Evolutionary conservation across 148 eudicot genomes (phyloP).

Genomic region (Nepenthes gracilis): DNA sequence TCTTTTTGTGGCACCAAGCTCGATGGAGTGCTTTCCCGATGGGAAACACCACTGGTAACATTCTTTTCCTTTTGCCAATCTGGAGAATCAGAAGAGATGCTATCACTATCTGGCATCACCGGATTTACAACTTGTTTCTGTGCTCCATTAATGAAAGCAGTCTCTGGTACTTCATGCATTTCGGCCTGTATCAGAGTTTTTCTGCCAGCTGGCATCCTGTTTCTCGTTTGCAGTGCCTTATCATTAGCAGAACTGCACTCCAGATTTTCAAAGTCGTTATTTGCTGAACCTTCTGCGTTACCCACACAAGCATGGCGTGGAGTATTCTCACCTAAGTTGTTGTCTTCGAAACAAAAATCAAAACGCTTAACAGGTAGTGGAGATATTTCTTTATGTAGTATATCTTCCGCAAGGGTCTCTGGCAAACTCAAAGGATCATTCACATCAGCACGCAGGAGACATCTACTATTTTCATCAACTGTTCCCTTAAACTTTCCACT

Average conservation of each 20-base stretch:
- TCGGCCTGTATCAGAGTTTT: slow-evolving; percentile 9
- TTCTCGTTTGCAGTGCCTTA: slow-evolving; percentile 8
- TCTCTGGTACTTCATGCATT: slow-evolving; percentile 14
- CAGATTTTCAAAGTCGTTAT: slow-evolving; percentile 9
- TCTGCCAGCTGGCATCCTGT: slow-evolving; percentile 2
- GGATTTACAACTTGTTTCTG: slow-evolving; percentile 13
- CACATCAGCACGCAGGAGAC: slow-evolving; percentile 16
- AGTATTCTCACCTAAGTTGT: slow-evolving; percentile 20
- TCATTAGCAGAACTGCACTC: slow-evolving; percentile 16
- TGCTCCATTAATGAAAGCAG: slow-evolving; percentile 7
- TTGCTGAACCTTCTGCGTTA: slow-evolving; percentile 11
- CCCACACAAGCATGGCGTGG: slow-evolving; percentile 12
- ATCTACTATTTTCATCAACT: slow-evolving; percentile 16
- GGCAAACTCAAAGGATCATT: slow-evolving; percentile 20
- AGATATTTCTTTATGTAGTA: slow-evolving; percentile 42
- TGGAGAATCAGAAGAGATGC: slow-evolving; percentile 23
- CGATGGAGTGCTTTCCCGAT: slow-evolving; percentile 52
- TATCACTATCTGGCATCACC: slow-evolving; percentile 17
- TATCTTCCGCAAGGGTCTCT: slow-evolving; percentile 20
- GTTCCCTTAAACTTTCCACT: slow-evolving; percentile 10
- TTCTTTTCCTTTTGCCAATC: slow-evolving; percentile 13
- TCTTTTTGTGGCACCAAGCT: slow-evolving; percentile 37
- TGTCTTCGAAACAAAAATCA: slow-evolving; percentile 64
- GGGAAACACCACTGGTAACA: slow-evolving; percentile 10
- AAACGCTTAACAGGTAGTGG: slow-evolving; percentile 88